These are phyloP conservation scores for Saccharomyces paradoxus DNA, from an alignment of 805 yeast genomes.

Conservation along the genomic window DNA sequence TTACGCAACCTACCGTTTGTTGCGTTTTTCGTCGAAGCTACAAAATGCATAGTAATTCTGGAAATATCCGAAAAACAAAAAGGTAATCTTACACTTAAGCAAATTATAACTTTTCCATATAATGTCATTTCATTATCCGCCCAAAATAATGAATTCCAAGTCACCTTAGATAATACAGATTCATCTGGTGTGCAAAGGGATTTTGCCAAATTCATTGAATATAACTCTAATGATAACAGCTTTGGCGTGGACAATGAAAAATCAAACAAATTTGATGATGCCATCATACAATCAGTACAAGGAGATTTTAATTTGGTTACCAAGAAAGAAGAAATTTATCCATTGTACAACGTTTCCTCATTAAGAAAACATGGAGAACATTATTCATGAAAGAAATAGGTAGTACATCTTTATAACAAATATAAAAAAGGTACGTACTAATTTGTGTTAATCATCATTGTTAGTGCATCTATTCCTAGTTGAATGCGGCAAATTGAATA, in stretches of 20 bases:
- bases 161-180: slow-evolving; percentile 30
- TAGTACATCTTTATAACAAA: not conserved
- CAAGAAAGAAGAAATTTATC: slow-evolving; percentile 35
- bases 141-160: slow-evolving; percentile 27
- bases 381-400: slow-evolving; percentile 17
- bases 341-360: slow-evolving; percentile 41
- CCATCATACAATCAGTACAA: slow-evolving; percentile 15
- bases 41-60: slow-evolving; percentile 35
- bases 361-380: slow-evolving; percentile 57
- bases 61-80: slow-evolving; percentile 14
- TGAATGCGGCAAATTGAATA: slow-evolving; percentile 29
- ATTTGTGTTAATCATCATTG: not conserved
- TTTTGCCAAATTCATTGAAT: slow-evolving; percentile 18
- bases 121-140: slow-evolving; percentile 28
- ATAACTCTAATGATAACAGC: slow-evolving; percentile 10
- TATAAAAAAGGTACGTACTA: not conserved
- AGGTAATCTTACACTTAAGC: slow-evolving; percentile 19
- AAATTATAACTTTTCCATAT: slow-evolving; percentile 25
- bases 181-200: slow-evolving; percentile 4
- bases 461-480: slow-evolving; percentile 3
- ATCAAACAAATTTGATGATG: slow-evolving; percentile 15
- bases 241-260: slow-evolving; percentile 17
- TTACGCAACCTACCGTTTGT: slow-evolving; percentile 27
- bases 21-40: slow-evolving; percentile 45
- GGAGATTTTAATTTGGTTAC: slow-evolving; percentile 30